Percentiles rank a stretch among this genome's conserved stretches.
Evolutionary conservation across 352 stramenopile species (phyloP).

Genomic region (Phytophthora sansomeana): DNA sequence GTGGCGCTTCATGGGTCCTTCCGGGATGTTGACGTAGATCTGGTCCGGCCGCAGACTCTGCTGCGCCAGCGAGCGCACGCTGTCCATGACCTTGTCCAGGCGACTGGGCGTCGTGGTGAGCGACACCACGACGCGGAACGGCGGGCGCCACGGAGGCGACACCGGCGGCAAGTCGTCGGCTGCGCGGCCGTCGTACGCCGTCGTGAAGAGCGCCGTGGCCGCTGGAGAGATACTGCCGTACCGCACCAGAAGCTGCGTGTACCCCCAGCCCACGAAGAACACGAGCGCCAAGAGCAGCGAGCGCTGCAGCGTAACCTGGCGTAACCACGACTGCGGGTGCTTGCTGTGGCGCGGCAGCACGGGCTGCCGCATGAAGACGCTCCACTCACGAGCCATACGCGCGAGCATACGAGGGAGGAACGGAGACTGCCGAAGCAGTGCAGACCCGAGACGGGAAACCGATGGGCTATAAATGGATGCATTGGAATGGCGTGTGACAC

Average conservation of each 20-base stretch:
- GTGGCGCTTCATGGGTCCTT: constrained; percentile 78
- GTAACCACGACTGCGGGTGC: constrained; percentile 41
- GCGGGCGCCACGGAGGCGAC: constrained; percentile 60
- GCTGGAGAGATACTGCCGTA: constrained; percentile 83
- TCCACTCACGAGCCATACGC: constrained; percentile 38
- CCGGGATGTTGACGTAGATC: constrained; percentile 83
- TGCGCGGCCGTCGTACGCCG: constrained; percentile 54
- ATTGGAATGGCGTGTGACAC: constrained; percentile 7
- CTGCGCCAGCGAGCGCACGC: constrained; percentile 58
- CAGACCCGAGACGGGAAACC: constrained; percentile 6
- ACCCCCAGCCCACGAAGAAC: constrained; percentile 53
- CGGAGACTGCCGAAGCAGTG: neutral
- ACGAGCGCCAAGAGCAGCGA: constrained; percentile 37
- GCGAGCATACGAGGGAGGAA: constrained; percentile 21
- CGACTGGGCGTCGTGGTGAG: constrained; percentile 81
- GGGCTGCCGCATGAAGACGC: constrained; percentile 71
- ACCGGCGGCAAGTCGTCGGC: constrained; percentile 52
- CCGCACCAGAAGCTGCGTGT: constrained; percentile 69
- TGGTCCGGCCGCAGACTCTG: constrained; percentile 75
- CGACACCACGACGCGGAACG: constrained; percentile 83
- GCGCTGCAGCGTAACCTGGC: constrained; percentile 51
- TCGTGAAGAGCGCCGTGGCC: constrained; percentile 73
- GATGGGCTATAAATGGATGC: constrained; percentile 29
- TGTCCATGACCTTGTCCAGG: constrained; percentile 82
- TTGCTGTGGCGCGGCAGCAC: constrained; percentile 57